A percentile compares a stretch with the other conserved stretches of the same genome.
Conservation (phyloP, 2,329 filamentous ascomycete genomes). For the Talaromyces amestolkiae region DNA sequence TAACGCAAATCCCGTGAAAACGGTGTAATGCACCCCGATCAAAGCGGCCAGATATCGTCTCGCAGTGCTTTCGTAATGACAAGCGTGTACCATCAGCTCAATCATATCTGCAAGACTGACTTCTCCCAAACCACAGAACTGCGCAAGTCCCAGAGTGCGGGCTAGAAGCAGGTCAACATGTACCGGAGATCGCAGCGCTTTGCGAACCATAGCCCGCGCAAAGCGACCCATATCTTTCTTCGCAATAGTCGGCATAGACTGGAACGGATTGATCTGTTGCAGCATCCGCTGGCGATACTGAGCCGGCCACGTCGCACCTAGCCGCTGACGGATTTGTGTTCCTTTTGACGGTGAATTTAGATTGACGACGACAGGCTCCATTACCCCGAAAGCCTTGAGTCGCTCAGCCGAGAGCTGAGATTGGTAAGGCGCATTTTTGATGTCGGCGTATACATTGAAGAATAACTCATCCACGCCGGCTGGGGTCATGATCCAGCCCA, state of each 20-base stretch:
- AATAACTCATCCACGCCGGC: not conserved
- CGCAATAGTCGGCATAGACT: not conserved
- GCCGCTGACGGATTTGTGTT: not conserved
- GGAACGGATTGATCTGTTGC: not conserved
- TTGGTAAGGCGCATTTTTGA: not conserved
- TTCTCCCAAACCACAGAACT: not conserved
- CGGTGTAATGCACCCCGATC: not conserved
- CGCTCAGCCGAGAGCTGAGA: not conserved
- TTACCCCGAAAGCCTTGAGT: not conserved
- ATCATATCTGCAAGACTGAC: constrained; percentile 1
- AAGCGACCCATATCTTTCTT: constrained; percentile 5
- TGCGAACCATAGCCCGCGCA: constrained; percentile 4
- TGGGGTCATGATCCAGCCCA: constrained; percentile 3
- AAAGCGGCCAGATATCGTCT: not conserved
- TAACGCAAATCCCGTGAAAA: constrained; percentile 1
- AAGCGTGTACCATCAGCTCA: constrained; percentile 3
- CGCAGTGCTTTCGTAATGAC: not conserved
- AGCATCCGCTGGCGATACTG: not conserved
- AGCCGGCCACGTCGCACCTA: not conserved
- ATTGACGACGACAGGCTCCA: not conserved
- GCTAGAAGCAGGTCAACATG: not conserved
- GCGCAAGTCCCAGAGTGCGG: not conserved
- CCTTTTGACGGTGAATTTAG: not conserved
- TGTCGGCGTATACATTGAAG: not conserved
- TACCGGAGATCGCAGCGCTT: not conserved